These are phyloP conservation scores for Parascedosporium putredinis DNA, from an alignment of 2,329 filamentous ascomycete genomes.

Conservation along the genomic window DNA sequence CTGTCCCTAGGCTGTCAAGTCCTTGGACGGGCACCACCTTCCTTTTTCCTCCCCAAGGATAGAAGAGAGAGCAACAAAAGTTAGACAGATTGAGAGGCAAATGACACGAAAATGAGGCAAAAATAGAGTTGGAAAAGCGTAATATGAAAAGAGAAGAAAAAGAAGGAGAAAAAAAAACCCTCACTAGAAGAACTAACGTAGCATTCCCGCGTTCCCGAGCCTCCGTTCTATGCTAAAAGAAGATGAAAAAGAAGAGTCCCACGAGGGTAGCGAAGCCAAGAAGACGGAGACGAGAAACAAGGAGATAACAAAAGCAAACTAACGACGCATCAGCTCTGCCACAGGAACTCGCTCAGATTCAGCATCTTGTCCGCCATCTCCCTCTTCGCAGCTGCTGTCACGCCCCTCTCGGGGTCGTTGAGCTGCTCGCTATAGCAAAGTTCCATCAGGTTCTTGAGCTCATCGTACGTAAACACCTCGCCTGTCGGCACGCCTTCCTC, in stretches of 20 bases:
- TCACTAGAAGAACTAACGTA: not conserved
- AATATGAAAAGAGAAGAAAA: too few species aligned
- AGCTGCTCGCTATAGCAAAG: conserved; percentile 59
- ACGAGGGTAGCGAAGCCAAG: too few species aligned
- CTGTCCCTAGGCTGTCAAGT: too few species aligned
- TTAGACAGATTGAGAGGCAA: too few species aligned
- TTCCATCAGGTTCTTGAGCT: conserved; percentile 55
- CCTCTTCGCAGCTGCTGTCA: conserved; percentile 55
- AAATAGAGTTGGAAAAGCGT: too few species aligned
- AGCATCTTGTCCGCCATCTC: conserved; percentile 61
- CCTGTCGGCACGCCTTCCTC: conserved; percentile 14
- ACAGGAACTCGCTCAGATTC: conserved; percentile 63
- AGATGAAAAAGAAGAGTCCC: not conserved
- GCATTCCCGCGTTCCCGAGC: too few species aligned
- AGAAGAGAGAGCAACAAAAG: too few species aligned
- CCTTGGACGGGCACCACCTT: too few species aligned
- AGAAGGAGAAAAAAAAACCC: too few species aligned
- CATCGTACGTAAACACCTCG: conserved; percentile 48
- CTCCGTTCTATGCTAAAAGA: not conserved
- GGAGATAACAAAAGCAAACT: not conserved
- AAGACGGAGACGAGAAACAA: not conserved
- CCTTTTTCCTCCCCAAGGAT: too few species aligned
- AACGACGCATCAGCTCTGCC: conserved; percentile 39
- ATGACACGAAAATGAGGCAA: too few species aligned
- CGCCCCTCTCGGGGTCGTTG: conserved; percentile 56